These are phyloP conservation scores for Biscutella laevigata DNA, from an alignment of 441 rosid genomes.

Conservation along the genomic window DNA sequence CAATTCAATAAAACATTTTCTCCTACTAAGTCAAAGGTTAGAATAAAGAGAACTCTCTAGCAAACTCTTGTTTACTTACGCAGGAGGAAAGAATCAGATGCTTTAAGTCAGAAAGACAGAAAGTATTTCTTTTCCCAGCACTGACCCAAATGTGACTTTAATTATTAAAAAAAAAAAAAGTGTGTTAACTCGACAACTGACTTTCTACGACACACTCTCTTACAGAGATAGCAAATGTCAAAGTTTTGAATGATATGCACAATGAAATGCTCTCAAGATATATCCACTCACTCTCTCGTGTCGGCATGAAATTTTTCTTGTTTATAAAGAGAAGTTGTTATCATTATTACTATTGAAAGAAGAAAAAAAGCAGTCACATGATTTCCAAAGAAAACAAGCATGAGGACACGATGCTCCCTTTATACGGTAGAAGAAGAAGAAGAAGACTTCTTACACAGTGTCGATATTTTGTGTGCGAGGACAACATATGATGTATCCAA, in stretches of 20 bases:
- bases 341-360: neutral
- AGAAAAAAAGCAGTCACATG: neutral
- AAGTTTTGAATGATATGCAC: conserved; percentile 17
- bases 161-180: neutral
- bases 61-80: conserved; percentile 11
- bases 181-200: conserved; percentile 10
- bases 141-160: conserved; percentile 15
- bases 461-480: conserved; percentile 22
- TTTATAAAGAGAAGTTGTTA: neutral
- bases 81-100: conserved; percentile 21
- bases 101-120: conserved; percentile 17
- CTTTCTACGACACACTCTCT: conserved; percentile 18
- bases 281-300: conserved; percentile 1
- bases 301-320: neutral
- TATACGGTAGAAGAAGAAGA: conserved; percentile 5
- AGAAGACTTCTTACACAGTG: neutral
- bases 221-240: conserved; percentile 10
- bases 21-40: neutral
- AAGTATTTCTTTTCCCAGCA: conserved; percentile 4
- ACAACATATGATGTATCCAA: conserved; percentile 21
- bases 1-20: neutral
- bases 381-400: conserved; percentile 12
- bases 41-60: neutral
- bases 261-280: neutral
- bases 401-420: conserved; percentile 15